Evolutionary conservation across 306 rosid species (phyloP).

Genomic region (Ochetophila trinervis): DNA sequence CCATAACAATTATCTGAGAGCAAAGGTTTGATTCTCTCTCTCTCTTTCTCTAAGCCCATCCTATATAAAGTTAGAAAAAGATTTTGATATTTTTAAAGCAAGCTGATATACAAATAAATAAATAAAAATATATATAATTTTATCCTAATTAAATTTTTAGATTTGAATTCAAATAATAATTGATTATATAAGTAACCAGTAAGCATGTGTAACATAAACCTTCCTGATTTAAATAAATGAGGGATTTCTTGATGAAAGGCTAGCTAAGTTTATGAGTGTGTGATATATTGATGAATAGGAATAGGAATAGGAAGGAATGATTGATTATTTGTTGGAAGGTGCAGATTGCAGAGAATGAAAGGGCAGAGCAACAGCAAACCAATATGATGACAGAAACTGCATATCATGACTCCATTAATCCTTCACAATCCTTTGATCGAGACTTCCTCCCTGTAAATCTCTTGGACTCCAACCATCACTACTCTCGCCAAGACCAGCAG

Average conservation of each 20-base stretch:
- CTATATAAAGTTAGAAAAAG: no score
- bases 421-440: constrained; percentile 52
- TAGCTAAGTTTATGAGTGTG: no score
- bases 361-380: constrained; percentile 51
- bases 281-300: background rate
- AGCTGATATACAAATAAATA: no score
- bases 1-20: constrained; percentile 77
- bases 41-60: background rate
- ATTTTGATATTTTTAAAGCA: no score
- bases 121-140: no score
- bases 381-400: constrained; percentile 52
- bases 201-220: no score
- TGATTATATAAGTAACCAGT: no score
- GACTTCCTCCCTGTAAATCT: constrained; percentile 59
- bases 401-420: constrained; percentile 37
- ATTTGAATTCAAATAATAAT: no score
- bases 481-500: constrained; percentile 57
- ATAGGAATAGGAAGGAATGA: background rate
- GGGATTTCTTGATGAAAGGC: no score
- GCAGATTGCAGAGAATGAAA: constrained; percentile 80
- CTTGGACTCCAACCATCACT: constrained; percentile 49
- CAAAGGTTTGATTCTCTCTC: constrained; percentile 48
- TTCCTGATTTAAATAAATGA: no score
- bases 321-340: constrained; percentile 6
- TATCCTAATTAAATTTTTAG: no score